Base-by-base conservation (phyloP, 2,329 filamentous ascomycete species). In the Colletotrichum sp. region DNA sequence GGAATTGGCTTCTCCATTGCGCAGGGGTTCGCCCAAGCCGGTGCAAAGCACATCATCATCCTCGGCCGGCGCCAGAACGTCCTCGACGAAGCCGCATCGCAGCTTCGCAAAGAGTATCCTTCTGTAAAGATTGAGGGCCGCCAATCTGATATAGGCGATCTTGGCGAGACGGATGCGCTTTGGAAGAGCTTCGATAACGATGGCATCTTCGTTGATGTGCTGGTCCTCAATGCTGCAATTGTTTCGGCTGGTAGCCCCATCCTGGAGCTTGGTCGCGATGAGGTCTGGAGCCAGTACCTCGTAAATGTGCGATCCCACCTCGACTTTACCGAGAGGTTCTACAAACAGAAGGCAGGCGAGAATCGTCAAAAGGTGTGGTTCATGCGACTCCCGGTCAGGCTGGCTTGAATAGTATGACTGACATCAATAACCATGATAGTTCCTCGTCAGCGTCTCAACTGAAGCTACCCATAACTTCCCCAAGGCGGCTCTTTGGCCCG, bases 1-100 rank as follows among this genome's bases (percentile, higher is more conserved):
- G 92, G 93, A 32, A 92, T 95, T 63, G 93, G 93, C 1, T 90
- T 91, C 72, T 90, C 91, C 1, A 90, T 93, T 16, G 92, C 93
- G 4, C 87, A 88, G 64, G 86, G 92, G 63, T 95, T 89, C 77
- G 82, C 84, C 12, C 72, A 79, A 2, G 89, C 88, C 0, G 82
- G 82, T 0, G 85, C 86, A 9, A 68, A 81, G 3, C 80, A 78
- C 2, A 80, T 89, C 30, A 83, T 85, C 12, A 80, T 90, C 52
- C 73, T 85, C 1, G 85, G 83, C 9, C 86, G 88, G 8, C 84
- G 83, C 3, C 39, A 78, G 1, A 78, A 79, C 8, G 79, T 79
- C 2, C 81, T 88, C 18, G 75, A 83, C 3, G 75, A 79, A 5
- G 84, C 81, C 9, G 83, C 80, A 3, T 62, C 79, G 1, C 57